Base-by-base conservation (phyloP, 2,329 filamentous ascomycete species). In the Thermoascus crustaceus region DNA sequence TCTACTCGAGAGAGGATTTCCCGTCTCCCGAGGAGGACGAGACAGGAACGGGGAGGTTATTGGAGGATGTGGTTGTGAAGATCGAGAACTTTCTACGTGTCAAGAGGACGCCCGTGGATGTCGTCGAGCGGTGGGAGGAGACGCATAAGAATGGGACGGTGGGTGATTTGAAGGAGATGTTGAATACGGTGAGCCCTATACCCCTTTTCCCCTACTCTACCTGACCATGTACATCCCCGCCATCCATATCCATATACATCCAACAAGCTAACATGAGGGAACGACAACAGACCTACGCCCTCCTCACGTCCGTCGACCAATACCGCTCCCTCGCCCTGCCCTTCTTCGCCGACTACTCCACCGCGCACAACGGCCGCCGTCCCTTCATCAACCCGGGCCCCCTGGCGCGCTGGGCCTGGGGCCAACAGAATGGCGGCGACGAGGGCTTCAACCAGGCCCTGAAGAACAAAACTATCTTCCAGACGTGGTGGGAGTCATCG, bases 401-500 rank as follows among this genome's bases (percentile, higher is more conserved):
- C 10, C 41, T 53, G 2, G 36, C 41, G 1, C 47, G 49, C 23
- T 52, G 49, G 49, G 14, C 37, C 2, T 45, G 43, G 35, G 47
- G 45, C 3, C 44, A 48, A 17, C 37, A 47, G 3, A 41, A 42
- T 10, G 43, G 38, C 5, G 44, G 48, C 1, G 26, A 47, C 7
- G 23, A 27, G 1, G 37, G 34, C 4, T 50, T 54, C 25, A 43
- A 45, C 4, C 41, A 46, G n/a, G 57, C 57, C 7, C 25, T 49
- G 17, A 38, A 34, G 3, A 57, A 60, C 36, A 60, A 56, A 41
- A 59, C 55, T 5, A 36, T 53, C 11, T 55, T 60, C 37, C 46
- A 46, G 19, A 32, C 46, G 30, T 61, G 58, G 58, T 60, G 55
- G 47, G 55, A 54, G 36, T 38, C 37, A 7, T 35, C 46, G 19